These are phyloP conservation scores for Ciborinia camelliae DNA, from an alignment of 2,329 filamentous ascomycete species.

Conservation along the genomic window DNA sequence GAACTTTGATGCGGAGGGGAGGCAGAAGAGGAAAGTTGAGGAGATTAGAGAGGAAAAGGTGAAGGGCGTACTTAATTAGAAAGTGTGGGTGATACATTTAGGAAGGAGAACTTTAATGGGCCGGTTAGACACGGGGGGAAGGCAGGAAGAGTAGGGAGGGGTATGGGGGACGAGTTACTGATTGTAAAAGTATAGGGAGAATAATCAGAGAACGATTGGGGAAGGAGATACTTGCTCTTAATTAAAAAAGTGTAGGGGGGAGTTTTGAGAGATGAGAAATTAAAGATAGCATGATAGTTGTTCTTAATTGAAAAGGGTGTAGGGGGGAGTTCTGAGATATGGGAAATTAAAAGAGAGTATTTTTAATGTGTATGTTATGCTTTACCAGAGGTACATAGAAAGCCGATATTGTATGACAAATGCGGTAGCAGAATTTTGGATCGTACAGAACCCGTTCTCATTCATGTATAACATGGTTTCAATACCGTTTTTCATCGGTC, in stretches of 20 bases:
- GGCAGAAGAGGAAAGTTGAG: conserved; percentile 47
- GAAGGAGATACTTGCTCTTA: not conserved
- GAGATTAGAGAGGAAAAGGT: conserved; percentile 24
- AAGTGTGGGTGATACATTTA: not conserved
- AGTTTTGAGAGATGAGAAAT: too few relatives aligned
- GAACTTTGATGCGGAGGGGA: conserved; percentile 45
- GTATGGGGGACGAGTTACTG: not conserved
- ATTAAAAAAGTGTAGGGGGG: not conserved
- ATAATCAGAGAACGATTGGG: not conserved
- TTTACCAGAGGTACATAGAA: not conserved
- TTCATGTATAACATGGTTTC: not conserved
- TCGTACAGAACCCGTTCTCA: not conserved
- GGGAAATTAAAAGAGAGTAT: not conserved
- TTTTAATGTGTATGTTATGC: not conserved
- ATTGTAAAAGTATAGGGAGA: too few relatives aligned
- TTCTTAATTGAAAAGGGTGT: not conserved
- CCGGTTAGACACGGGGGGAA: not conserved
- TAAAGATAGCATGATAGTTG: too few relatives aligned
- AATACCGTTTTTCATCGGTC: not conserved
- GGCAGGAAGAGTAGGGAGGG: not conserved
- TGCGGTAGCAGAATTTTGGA: not conserved
- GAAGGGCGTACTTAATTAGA: not conserved
- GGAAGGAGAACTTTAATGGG: not conserved
- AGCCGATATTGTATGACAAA: not conserved
- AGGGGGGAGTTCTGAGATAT: not conserved